phyloP scores from a whole-genome alignment of 345 rosid genomes.

The Draba incana region DNA sequence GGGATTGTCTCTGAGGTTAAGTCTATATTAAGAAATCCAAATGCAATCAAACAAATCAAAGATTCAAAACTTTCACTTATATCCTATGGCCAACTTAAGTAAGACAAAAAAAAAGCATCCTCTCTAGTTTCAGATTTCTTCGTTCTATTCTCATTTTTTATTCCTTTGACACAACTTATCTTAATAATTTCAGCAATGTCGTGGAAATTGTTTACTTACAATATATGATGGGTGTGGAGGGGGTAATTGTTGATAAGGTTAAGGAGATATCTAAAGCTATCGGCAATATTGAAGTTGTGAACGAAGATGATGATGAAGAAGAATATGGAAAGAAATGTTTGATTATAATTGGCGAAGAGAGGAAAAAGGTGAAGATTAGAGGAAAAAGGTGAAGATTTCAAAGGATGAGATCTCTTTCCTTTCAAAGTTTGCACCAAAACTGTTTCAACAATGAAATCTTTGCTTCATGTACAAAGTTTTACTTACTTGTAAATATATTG shows the following conservation, averaged over 20 bases:
- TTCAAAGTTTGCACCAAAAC: constrained; percentile 47
- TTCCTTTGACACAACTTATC: not conserved
- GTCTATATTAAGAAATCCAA: constrained; percentile 59
- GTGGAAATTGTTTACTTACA: constrained; percentile 64
- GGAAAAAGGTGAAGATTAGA: constrained; percentile 42
- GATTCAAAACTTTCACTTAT: constrained; percentile 59
- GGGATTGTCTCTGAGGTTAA: constrained; percentile 73
- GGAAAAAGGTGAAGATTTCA: constrained; percentile 46
- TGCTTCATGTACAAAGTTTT: not conserved
- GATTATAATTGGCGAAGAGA: constrained; percentile 22
- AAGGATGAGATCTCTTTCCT: constrained; percentile 53
- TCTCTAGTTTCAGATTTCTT: not conserved
- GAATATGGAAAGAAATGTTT: constrained; percentile 5
- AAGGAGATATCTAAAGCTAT: constrained; percentile 58
- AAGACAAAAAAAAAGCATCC: not conserved
- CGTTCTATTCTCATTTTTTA: not conserved
- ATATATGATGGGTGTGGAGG: constrained; percentile 64
- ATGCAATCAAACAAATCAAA: constrained; percentile 46
- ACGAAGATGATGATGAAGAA: constrained; percentile 25
- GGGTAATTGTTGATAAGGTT: constrained; percentile 67
- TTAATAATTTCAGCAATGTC: constrained; percentile 51
- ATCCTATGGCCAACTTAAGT: constrained; percentile 75
- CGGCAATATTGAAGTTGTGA: constrained; percentile 30
- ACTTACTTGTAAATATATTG: constrained; percentile 17
- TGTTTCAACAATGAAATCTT: constrained; percentile 30